These are phyloP conservation scores for Otatea glauca DNA, from an alignment of 176 grass and related monocot genomes.

Conservation along the genomic window DNA sequence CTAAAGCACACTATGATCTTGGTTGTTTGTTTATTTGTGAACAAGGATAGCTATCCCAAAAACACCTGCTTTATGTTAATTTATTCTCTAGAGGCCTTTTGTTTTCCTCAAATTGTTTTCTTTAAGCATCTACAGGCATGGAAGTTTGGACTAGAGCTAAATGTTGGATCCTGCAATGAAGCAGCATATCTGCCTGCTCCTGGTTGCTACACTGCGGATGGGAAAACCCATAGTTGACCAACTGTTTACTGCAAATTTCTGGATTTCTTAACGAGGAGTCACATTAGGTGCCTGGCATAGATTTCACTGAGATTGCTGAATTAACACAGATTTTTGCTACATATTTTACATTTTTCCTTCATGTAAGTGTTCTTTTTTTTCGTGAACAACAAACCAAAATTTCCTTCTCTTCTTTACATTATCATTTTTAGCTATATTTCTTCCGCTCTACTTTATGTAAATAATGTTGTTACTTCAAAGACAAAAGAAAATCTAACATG, in stretches of 20 bases:
- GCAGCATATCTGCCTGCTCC: neutral
- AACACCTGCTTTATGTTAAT: constrained; percentile 21
- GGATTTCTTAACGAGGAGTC: neutral
- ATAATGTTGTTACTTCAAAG: neutral
- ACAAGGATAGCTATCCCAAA: neutral
- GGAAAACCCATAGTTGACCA: neutral
- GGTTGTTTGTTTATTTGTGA: constrained; percentile 22
- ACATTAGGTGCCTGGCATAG: neutral
- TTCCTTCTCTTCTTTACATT: neutral
- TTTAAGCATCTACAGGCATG: neutral
- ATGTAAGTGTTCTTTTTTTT: neutral
- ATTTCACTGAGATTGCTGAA: neutral
- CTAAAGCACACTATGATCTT: constrained; percentile 10
- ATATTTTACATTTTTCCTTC: neutral
- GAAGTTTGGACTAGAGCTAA: neutral
- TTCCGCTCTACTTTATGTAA: neutral
- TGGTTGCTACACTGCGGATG: neutral
- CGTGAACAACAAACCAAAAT: neutral
- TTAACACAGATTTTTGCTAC: neutral
- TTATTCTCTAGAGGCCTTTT: constrained; percentile 16
- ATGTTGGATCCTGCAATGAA: neutral
- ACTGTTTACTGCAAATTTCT: constrained; percentile 10
- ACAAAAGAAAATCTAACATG: neutral
- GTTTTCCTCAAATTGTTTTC: neutral
- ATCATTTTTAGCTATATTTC: neutral